Conservation (phyloP, 2,329 filamentous ascomycete species). For the Cladophialophora bantiana region DNA sequence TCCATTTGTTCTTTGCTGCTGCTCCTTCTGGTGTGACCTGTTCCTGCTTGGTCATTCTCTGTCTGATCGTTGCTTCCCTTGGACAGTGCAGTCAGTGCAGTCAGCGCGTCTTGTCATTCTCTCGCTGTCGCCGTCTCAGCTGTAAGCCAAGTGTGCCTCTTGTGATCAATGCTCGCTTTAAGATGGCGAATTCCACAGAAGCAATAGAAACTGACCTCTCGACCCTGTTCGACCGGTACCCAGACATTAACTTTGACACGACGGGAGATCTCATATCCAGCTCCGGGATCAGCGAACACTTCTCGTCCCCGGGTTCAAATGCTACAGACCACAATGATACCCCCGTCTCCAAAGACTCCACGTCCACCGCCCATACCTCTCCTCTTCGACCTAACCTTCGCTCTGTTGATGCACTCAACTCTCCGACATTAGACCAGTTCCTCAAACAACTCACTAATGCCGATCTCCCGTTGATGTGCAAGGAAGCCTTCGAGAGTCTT, state of each 20-base stretch:
- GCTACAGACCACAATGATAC: conserved; percentile 27
- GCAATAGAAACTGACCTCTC: conserved; percentile 28
- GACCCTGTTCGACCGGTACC: conserved; percentile 34
- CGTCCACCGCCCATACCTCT: conserved; percentile 34
- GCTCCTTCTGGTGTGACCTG: background rate
- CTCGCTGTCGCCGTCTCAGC: background rate
- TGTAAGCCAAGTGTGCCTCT: background rate
- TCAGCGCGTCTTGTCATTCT: background rate
- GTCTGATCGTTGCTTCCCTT: background rate
- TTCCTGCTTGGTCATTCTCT: background rate
- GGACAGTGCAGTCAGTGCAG: too few species aligned
- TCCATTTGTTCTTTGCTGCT: background rate
- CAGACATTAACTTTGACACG: conserved; percentile 37
- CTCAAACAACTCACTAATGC: conserved; percentile 15
- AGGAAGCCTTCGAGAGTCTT: conserved; percentile 23
- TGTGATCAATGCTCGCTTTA: background rate
- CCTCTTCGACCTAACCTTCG: conserved; percentile 22
- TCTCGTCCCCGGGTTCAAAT: conserved; percentile 34
- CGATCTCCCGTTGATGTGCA: conserved; percentile 29
- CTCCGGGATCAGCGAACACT: conserved; percentile 12
- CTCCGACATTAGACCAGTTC: conserved; percentile 17
- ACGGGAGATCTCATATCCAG: conserved; percentile 1
- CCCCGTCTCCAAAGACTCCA: conserved; percentile 18
- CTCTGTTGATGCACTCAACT: background rate
- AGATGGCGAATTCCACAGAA: conserved; percentile 20